Percentiles rank a stretch among this genome's conserved stretches.
phyloP scores from a whole-genome alignment of 2,329 filamentous ascomycete genomes.

The Cordyceps farinosa region DNA sequence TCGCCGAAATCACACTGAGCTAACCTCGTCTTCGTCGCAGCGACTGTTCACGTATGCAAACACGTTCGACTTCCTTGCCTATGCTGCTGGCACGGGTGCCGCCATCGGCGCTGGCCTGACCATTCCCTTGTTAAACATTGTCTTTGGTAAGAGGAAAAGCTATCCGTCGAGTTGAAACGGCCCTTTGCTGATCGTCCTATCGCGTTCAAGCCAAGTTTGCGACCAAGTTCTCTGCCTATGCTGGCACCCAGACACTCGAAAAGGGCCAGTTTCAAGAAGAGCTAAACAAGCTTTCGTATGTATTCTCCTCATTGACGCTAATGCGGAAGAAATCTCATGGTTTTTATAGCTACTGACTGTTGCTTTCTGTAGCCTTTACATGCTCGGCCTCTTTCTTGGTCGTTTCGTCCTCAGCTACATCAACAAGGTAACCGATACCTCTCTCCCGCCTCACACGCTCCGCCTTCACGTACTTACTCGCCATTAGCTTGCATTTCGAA shows the following conservation, averaged over 20 bases:
- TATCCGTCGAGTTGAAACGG: neutral
- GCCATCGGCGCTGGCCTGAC: constrained; percentile 52
- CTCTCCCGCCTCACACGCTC: neutral
- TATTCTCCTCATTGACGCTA: constrained; percentile 30
- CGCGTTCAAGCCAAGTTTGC: constrained; percentile 46
- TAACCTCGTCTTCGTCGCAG: constrained; percentile 24
- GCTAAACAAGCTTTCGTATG: neutral
- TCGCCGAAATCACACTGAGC: no score
- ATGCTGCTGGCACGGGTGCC: constrained; percentile 41
- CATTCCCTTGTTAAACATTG: constrained; percentile 56
- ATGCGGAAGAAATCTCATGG: no score
- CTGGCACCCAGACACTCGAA: neutral
- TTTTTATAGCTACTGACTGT: no score
- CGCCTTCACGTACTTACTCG: constrained; percentile 16
- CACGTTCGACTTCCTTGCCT: constrained; percentile 48
- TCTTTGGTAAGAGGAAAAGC: constrained; percentile 43
- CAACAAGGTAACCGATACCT: constrained; percentile 40
- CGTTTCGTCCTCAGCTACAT: constrained; percentile 63
- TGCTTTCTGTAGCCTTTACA: constrained; percentile 38
- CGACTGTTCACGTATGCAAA: constrained; percentile 55
- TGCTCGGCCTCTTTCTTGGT: constrained; percentile 67
- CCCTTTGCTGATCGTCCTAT: constrained; percentile 12
- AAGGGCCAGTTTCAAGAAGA: neutral
- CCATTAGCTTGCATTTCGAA: constrained; percentile 53
- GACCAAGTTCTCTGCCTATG: constrained; percentile 27